Evolutionary conservation across 2,329 filamentous ascomycete genomes (phyloP).

Genomic region (Fusarium sp.): DNA sequence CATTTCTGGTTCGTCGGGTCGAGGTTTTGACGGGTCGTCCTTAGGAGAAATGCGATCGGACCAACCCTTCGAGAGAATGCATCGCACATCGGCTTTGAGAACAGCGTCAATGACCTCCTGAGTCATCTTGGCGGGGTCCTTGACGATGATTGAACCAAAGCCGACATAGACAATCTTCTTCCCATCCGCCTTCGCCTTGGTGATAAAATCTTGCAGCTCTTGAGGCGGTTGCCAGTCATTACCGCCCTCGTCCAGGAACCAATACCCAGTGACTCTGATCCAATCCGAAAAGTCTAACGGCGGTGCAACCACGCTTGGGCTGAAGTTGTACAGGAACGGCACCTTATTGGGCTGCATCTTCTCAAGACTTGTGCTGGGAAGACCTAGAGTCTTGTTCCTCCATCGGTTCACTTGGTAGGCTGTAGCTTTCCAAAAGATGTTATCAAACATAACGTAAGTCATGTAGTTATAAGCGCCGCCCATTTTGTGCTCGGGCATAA

Average conservation of each 20-base stretch:
- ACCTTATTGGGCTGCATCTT: slow-evolving; percentile 97
- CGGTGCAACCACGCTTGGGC: slow-evolving; percentile 90
- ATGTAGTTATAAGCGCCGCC: slow-evolving; percentile 95
- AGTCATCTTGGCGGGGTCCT: slow-evolving; percentile 88
- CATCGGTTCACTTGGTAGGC: slow-evolving; percentile 92
- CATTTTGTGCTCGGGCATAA: slow-evolving; percentile 92
- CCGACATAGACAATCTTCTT: slow-evolving; percentile 98
- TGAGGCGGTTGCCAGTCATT: slow-evolving; percentile 75
- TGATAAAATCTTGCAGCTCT: slow-evolving; percentile 84
- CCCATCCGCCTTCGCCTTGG: slow-evolving; percentile 79
- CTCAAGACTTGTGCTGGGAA: slow-evolving; percentile 84
- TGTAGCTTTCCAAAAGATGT: slow-evolving; percentile 95
- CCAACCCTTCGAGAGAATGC: slow-evolving; percentile 97
- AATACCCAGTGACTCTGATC: slow-evolving; percentile 97
- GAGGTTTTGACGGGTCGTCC: slow-evolving; percentile 58
- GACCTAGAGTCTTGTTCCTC: slow-evolving; percentile 81
- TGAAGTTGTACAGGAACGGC: slow-evolving; percentile 99
- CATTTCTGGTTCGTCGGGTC: slow-evolving; percentile 71
- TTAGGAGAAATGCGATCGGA: slow-evolving; percentile 78
- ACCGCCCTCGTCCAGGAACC: slow-evolving; percentile 87
- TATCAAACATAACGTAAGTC: slow-evolving; percentile 96
- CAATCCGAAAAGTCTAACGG: slow-evolving; percentile 97
- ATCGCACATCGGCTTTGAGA: slow-evolving; percentile 89
- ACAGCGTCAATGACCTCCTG: slow-evolving; percentile 94
- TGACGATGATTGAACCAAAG: slow-evolving; percentile 95